These are phyloP conservation scores for Lyophyllum atratum DNA, from an alignment of 768 basidiomycete species.

Conservation along the genomic window DNA sequence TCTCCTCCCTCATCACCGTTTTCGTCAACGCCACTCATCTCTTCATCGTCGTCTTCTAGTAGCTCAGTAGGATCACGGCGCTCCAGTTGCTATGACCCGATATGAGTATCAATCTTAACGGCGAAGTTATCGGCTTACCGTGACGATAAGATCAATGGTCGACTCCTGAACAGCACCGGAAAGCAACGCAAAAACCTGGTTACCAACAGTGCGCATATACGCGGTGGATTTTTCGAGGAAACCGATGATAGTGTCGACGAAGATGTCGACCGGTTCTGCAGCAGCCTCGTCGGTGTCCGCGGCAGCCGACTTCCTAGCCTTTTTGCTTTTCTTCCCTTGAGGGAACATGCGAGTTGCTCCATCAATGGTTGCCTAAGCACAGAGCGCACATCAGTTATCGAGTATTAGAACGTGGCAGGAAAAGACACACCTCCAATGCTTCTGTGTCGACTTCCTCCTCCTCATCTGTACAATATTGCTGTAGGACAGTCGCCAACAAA, in stretches of 20 bases:
- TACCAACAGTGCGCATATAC: conserved; percentile 79
- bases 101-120: neutral
- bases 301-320: conserved; percentile 36
- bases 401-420: neutral
- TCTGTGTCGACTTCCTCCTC: conserved; percentile 52
- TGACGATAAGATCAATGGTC: conserved; percentile 79
- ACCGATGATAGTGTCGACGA: conserved; percentile 90
- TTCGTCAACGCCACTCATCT: conserved; percentile 45
- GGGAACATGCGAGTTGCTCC: conserved; percentile 58
- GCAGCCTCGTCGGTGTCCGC: conserved; percentile 36
- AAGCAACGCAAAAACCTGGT: conserved; percentile 76
- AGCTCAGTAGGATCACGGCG: conserved; percentile 62
- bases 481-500: conserved; percentile 67
- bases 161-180: conserved; percentile 65
- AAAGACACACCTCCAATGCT: conserved; percentile 58
- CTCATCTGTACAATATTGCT: conserved; percentile 68
- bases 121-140: conserved; percentile 42
- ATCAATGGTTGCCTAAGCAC: conserved; percentile 55
- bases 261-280: conserved; percentile 73
- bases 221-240: conserved; percentile 83
- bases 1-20: conserved; percentile 37
- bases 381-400: conserved; percentile 1
- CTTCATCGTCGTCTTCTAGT: conserved; percentile 45
- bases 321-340: conserved; percentile 38
- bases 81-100: conserved; percentile 74